Percentiles rank a stretch among this genome's conserved stretches.
Conservation (phyloP, 2,329 filamentous ascomycete species). For the Gyromitra esculenta region DNA sequence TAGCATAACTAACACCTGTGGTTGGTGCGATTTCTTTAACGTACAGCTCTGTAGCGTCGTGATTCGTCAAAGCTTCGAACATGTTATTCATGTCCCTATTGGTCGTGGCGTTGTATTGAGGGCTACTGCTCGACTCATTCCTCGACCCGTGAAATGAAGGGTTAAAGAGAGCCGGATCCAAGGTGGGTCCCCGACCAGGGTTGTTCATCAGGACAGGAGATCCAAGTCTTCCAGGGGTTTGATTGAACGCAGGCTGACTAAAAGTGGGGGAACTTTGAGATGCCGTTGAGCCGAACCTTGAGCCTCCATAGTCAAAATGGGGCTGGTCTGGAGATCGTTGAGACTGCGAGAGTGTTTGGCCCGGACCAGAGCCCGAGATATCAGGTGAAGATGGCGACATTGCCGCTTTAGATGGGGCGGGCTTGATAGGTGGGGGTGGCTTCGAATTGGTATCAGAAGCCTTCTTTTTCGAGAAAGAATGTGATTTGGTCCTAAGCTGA, state of each 20-base stretch:
- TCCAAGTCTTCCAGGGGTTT: constrained; percentile 49
- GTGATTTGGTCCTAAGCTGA: constrained; percentile 79
- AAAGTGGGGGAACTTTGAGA: constrained; percentile 45
- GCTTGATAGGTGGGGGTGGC: constrained; percentile 59
- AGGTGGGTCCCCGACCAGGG: constrained; percentile 51
- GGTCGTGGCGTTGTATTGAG: constrained; percentile 44
- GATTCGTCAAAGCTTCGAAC: constrained; percentile 54
- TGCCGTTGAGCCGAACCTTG: constrained; percentile 44
- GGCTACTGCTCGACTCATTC: constrained; percentile 47
- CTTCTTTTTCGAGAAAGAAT: constrained; percentile 74
- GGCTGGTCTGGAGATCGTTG: constrained; percentile 53
- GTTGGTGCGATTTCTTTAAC: constrained; percentile 44
- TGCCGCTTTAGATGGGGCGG: constrained; percentile 58
- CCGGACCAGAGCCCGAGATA: constrained; percentile 55
- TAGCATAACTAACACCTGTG: constrained; percentile 41
- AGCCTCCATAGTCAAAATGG: constrained; percentile 56
- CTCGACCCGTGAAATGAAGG: constrained; percentile 39
- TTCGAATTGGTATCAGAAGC: constrained; percentile 56
- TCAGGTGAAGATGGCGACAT: constrained; percentile 47
- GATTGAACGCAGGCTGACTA: constrained; percentile 33
- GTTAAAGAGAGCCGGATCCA: constrained; percentile 57
- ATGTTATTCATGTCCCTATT: constrained; percentile 53
- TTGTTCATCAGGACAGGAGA: constrained; percentile 55
- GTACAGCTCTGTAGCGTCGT: constrained; percentile 52
- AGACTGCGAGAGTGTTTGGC: constrained; percentile 57